Evolutionary conservation across 2,329 filamentous ascomycete species (phyloP).

Genomic region (Ophiostoma pallidulum): DNA sequence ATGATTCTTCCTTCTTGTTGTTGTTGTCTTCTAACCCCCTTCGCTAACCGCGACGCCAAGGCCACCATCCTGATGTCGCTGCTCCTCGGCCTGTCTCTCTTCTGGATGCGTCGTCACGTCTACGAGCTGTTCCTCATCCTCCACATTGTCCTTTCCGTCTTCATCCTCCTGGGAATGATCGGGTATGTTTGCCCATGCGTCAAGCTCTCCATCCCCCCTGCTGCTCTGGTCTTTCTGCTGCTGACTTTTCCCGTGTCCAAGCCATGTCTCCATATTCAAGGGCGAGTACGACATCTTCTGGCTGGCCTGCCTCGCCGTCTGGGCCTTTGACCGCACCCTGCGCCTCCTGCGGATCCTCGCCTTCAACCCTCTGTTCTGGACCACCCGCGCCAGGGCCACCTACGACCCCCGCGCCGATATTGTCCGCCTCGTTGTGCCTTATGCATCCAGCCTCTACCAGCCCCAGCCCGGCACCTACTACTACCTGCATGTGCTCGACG

Average conservation of each 20-base stretch:
- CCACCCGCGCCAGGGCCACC: constrained; percentile 22
- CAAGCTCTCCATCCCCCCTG: too few relatives aligned
- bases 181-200: background rate
- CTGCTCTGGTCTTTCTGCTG: background rate
- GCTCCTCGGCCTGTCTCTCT: constrained; percentile 38
- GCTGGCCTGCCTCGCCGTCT: constrained; percentile 11
- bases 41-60: background rate
- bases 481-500: constrained; percentile 34
- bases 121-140: constrained; percentile 41
- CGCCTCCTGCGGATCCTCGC: constrained; percentile 34
- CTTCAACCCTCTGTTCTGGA: constrained; percentile 25
- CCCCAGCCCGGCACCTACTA: constrained; percentile 34
- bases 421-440: constrained; percentile 31
- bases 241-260: background rate
- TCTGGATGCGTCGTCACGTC: constrained; percentile 40
- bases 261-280: constrained; percentile 32
- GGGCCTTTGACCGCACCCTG: constrained; percentile 14
- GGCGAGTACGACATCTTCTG: constrained; percentile 31
- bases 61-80: constrained; percentile 38
- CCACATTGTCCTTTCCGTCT: constrained; percentile 33
- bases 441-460: constrained; percentile 19
- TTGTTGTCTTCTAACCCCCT: too few relatives aligned
- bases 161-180: constrained; percentile 29
- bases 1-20: background rate
- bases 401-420: constrained; percentile 33